Base-by-base conservation (phyloP, 257 asterid genomes). In the Penstemon newberryi region DNA sequence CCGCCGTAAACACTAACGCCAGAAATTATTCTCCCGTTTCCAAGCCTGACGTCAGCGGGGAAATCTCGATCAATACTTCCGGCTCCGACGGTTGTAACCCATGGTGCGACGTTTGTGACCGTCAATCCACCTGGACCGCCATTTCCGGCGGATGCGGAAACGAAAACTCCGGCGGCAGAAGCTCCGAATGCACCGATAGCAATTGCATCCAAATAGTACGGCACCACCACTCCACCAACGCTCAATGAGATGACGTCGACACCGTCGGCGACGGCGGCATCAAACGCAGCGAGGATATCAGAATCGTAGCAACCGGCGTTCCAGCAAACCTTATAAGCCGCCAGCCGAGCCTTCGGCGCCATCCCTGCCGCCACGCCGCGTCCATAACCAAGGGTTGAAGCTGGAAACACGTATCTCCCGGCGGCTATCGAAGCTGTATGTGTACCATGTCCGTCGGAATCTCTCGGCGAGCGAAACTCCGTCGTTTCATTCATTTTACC, bases 401-500 rank as follows among this genome's bases (percentile, higher is more conserved):
- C 98, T 8, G 95, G 88, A 41, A 81, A 87, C 0, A 90, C 98
- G 77, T 86, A 87, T 75, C 97, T 78, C 4, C 98, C 98, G 60
- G 96, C 98, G 50, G 97, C 95, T 0, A 86, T 92, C 0, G 98
- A 92, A n/a, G 98, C 98, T 3, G 97, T 92, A 82, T 90, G 97
- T 4, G 98, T 90, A 36, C 98, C 98, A 41, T 92, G 98, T 0
- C 98, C 98, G 53, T 92, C 96, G 18, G 93, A 78, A 54, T 92
- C 98, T 45, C 97, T 78, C 1, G 95, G 84, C 18, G 98, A 92
- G 33, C 95, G 86, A 25, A 67, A 67, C 81, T 92, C 98, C 10
- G 57, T 53, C 19, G 90, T 81, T 62, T 84, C 90, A 25, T 92
- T 89, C 96, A 89, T 86, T 60, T 78, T 83, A 3, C 93, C 95